Evolutionary conservation across 2,329 filamentous ascomycete species (phyloP).

Genomic region (Fusarium miscanthi): DNA sequence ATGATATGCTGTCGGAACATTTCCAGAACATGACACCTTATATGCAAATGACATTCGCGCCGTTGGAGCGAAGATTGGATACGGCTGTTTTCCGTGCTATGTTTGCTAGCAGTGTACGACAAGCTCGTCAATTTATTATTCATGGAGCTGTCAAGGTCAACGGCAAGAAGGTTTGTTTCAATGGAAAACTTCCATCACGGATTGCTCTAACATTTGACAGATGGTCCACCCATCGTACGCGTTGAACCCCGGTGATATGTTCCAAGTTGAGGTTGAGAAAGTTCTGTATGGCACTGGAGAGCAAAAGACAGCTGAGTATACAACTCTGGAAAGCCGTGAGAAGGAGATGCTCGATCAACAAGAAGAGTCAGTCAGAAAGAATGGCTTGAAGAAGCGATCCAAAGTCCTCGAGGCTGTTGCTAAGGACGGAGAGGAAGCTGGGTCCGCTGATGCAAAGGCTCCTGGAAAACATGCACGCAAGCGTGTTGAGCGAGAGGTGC

Average conservation of each 20-base stretch:
- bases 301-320: conserved; percentile 63
- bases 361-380: conserved; percentile 42
- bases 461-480: conserved; percentile 26
- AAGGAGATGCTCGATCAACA: conserved; percentile 37
- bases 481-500: conserved; percentile 42
- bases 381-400: conserved; percentile 31
- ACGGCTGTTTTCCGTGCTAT: conserved; percentile 93
- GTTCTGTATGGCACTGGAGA: conserved; percentile 90
- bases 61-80: conserved; percentile 89
- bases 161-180: conserved; percentile 83
- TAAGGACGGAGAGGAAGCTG: conserved; percentile 39
- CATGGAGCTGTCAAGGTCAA: conserved; percentile 96
- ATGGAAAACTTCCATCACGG: not conserved
- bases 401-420: conserved; percentile 29
- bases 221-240: conserved; percentile 93
- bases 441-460: conserved; percentile 28
- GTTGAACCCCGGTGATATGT: conserved; percentile 97
- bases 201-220: conserved; percentile 57
- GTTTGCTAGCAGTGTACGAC: conserved; percentile 92
- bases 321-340: conserved; percentile 44
- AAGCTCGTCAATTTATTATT: conserved; percentile 93
- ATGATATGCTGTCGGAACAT: conserved; percentile 49
- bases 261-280: conserved; percentile 90
- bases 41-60: conserved; percentile 96
- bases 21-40: conserved; percentile 75